phyloP scores from a whole-genome alignment of 1,284 basidiomycete genomes.

The Trametes hirsuta region DNA sequence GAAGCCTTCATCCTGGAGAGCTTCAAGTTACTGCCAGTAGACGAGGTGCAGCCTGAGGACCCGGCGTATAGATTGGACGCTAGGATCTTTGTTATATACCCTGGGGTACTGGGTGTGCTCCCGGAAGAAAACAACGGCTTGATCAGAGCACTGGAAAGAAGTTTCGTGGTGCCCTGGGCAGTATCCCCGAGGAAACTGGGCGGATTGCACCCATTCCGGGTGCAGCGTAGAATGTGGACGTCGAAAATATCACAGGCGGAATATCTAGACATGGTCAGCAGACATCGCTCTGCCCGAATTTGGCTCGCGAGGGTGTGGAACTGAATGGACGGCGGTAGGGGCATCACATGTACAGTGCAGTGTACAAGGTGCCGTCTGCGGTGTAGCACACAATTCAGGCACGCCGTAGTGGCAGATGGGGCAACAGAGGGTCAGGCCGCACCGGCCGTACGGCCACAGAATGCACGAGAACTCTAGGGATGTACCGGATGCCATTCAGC shows the following conservation, averaged over 20 bases:
- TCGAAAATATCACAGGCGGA: background rate
- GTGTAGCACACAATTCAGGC: no score
- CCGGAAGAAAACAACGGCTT: no score
- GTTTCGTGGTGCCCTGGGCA: background rate
- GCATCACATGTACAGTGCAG: background rate
- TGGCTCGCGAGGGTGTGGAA: background rate
- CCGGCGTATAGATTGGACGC: background rate
- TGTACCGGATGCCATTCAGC: background rate
- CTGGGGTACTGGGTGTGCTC: no score
- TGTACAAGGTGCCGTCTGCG: no score
- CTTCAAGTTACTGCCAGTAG: background rate
- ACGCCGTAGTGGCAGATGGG: no score
- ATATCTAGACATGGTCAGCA: background rate
- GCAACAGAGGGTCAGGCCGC: no score
- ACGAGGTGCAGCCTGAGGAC: background rate
- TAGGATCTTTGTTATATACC: background rate
- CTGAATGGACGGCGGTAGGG: background rate
- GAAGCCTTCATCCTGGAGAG: conserved; percentile 26
- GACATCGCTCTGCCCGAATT: background rate
- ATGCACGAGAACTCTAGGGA: no score
- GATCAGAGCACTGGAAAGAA: no score
- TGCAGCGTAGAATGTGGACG: background rate
- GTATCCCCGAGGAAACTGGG: conserved; percentile 8
- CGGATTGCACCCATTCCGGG: background rate
- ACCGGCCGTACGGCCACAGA: no score